Base-by-base conservation (phyloP, 1,284 basidiomycete species). In the Phellopilus nigrolimitatus region DNA sequence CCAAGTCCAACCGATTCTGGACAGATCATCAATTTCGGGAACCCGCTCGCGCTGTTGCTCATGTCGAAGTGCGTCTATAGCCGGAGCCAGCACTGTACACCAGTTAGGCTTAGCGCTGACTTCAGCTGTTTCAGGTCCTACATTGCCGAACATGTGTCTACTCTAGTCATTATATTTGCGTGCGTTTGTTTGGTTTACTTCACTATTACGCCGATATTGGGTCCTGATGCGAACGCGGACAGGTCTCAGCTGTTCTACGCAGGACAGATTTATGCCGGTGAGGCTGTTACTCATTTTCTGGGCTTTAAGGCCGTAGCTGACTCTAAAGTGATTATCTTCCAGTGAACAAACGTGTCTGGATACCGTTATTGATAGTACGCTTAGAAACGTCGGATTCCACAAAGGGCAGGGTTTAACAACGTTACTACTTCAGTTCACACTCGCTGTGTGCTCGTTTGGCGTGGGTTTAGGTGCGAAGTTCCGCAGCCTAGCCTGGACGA, bases 161-260 rank as follows among this genome's bases (percentile, higher is more conserved):
- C 49, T 2, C 6, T 45, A n/a, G 22, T 45, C 12, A 51, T 51
- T 15, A 38, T 45, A 9, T 45, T 51, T 22, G 19, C 45, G 49
- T 51, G 3, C 10, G 49, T 31, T 15, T n/a, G 1, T 13, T 13
- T 33, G 13, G 3, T 12, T 21, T 34, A 8, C 1, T n/a, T 36
- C 40, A n/a, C 27, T 31, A 7, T 22, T n/a, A 3, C 3, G 13
- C 42, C 6, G 9, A 1, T 27, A 15, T 27, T 43, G 9, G 5
- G 7, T 17, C 3, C 9, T 15, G 27, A n/a, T 25, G 27, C 12
- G 3, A 4, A 17, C 21, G n/a, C n/a, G 8, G 9, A 15, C 31
- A 52, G 51, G 38, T 28, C 51, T 4, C 51, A 52, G 45, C 24
- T 28, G 4, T 52, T 52, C 28, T 52, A 52, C 17, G 38, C 44